A percentile compares a stretch with the other conserved stretches of the same genome.
Conservation (phyloP, 495 filamentous ascomycete species). For the Elasticomyces elasticus region DNA sequence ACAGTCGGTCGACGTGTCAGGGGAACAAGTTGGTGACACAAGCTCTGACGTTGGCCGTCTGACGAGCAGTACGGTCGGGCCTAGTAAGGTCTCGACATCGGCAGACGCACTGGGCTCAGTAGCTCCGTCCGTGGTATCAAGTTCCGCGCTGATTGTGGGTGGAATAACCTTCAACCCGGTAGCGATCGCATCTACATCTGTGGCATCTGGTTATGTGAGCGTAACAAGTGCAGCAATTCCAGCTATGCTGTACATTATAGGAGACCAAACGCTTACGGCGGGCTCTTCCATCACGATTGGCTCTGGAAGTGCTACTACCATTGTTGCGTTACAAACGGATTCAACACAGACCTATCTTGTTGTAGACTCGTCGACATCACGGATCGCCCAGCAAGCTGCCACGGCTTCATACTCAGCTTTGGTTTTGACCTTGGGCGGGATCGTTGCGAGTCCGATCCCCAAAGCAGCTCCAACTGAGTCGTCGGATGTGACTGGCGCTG, state of each 20-base stretch:
- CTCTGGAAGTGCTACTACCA: neutral
- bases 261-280: conserved; percentile 4
- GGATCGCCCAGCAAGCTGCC: neutral
- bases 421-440: neutral
- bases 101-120: too few species aligned
- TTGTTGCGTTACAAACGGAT: neutral
- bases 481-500: neutral
- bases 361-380: neutral
- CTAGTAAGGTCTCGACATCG: too few species aligned
- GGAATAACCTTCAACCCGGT: too few species aligned
- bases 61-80: too few species aligned
- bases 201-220: too few species aligned
- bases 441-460: neutral
- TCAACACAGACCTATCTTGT: neutral
- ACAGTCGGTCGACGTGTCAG: too few species aligned
- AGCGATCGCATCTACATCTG: too few species aligned
- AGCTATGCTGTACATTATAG: neutral
- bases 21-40: too few species aligned
- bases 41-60: too few species aligned
- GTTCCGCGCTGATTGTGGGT: too few species aligned
- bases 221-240: too few species aligned
- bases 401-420: neutral
- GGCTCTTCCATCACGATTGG: conserved; percentile 5
- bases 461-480: neutral
- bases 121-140: too few species aligned